phyloP scores from a whole-genome alignment of 352 stramenopile species.

The Phytophthora cactorum region DNA sequence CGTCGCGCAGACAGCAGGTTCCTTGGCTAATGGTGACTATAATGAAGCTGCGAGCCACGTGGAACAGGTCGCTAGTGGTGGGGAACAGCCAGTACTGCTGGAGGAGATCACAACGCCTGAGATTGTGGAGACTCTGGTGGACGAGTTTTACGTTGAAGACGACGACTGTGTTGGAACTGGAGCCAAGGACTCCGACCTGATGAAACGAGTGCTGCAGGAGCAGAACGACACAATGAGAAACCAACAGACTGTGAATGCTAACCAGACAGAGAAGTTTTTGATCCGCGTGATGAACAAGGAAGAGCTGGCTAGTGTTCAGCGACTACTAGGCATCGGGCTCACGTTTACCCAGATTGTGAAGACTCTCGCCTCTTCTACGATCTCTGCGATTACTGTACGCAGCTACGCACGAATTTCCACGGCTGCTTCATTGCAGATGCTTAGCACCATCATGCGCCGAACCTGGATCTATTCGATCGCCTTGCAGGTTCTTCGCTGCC shows the following conservation, averaged over 20 bases:
- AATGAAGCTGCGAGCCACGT: not conserved
- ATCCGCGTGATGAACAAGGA: constrained; percentile 5
- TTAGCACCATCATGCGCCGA: constrained; percentile 24
- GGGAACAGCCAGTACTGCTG: constrained; percentile 7
- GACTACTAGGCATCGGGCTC: constrained; percentile 15
- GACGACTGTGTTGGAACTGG: not conserved
- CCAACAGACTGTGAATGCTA: not conserved
- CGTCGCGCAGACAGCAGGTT: not conserved
- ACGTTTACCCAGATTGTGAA: constrained; percentile 20
- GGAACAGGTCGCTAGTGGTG: not conserved
- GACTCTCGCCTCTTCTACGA: not conserved
- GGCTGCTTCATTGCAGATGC: constrained; percentile 20
- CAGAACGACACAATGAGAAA: not conserved
- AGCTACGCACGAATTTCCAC: constrained; percentile 27
- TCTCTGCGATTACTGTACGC: not conserved
- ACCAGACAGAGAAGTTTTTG: constrained; percentile 3
- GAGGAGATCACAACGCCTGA: constrained; percentile 20
- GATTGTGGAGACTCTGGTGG: constrained; percentile 35
- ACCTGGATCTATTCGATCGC: constrained; percentile 30
- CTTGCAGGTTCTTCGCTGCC: constrained; percentile 11
- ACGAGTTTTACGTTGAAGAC: constrained; percentile 11
- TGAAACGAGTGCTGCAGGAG: not conserved
- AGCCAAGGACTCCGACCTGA: not conserved
- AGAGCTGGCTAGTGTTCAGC: constrained; percentile 22
- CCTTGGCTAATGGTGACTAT: not conserved